Conservation (phyloP, 371 early-diverging fungal species). For the Actinomortierella wolfii region DNA sequence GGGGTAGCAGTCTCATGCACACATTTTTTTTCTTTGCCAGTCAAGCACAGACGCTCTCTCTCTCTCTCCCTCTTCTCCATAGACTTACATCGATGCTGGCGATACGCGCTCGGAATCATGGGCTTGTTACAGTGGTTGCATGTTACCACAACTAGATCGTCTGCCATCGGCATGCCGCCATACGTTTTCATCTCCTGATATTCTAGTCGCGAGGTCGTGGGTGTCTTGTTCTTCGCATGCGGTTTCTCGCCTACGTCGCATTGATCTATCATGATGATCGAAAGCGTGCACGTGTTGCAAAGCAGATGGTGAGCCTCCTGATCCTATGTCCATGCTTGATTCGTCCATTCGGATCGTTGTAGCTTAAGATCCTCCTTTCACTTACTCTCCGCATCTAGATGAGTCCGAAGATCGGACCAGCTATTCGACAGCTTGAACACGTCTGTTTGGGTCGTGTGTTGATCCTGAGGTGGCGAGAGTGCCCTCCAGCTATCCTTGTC, state of each 20-base stretch:
- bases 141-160: constrained; percentile 34
- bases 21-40: too few relatives aligned
- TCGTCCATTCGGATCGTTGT: too few relatives aligned
- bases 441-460: constrained; percentile 13
- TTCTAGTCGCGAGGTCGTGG: constrained; percentile 39
- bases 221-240: constrained; percentile 26
- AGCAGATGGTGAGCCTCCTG: background rate
- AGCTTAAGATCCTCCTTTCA: too few relatives aligned
- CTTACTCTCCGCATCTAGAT: constrained; percentile 41
- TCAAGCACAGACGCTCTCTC: too few relatives aligned
- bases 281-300: background rate
- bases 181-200: constrained; percentile 46
- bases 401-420: constrained; percentile 33
- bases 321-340: background rate
- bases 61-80: too few relatives aligned
- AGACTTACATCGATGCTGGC: constrained; percentile 34
- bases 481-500: constrained; percentile 43
- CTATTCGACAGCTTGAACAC: constrained; percentile 24
- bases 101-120: constrained; percentile 39
- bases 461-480: constrained; percentile 8
- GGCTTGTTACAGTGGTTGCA: constrained; percentile 35
- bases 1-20: too few relatives aligned
- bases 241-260: constrained; percentile 28
- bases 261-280: constrained; percentile 11
- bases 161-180: constrained; percentile 42